Percentiles rank a stretch among this genome's conserved stretches.
These are phyloP conservation scores for Taiwanofungus camphoratus DNA, from an alignment of 1,284 basidiomycete species.

Conservation along the genomic window DNA sequence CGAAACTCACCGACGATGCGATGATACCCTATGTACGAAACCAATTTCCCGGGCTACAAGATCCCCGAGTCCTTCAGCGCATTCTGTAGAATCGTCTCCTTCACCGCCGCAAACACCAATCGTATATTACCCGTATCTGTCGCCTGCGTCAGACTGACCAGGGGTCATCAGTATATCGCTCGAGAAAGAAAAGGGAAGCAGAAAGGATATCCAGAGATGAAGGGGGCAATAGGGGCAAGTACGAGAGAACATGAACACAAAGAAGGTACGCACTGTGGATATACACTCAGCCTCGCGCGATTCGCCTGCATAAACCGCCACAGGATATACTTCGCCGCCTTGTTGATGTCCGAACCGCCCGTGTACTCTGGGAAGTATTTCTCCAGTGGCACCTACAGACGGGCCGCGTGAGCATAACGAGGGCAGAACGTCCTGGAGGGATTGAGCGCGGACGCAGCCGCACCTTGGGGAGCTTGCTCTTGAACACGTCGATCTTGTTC, in stretches of 20 bases:
- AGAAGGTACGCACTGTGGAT: constrained; percentile 73
- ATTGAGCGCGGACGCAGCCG: constrained; percentile 2
- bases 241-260: not conserved
- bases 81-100: constrained; percentile 95
- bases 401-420: not conserved
- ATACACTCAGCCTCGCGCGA: constrained; percentile 80
- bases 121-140: constrained; percentile 81
- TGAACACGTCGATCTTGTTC: constrained; percentile 97
- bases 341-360: constrained; percentile 91
- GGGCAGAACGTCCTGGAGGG: too few relatives aligned
- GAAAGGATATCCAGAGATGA: too few relatives aligned
- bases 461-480: constrained; percentile 85
- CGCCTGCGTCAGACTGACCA: constrained; percentile 65
- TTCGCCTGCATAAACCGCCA: constrained; percentile 98
- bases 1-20: constrained; percentile 7
- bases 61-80: constrained; percentile 82
- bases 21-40: constrained; percentile 2
- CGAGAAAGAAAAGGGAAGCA: constrained; percentile 5
- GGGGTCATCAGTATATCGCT: constrained; percentile 1
- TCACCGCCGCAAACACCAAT: constrained; percentile 93
- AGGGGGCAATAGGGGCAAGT: too few relatives aligned
- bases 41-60: constrained; percentile 32
- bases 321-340: constrained; percentile 95
- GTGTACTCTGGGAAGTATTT: constrained; percentile 95
- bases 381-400: constrained; percentile 69